A percentile compares a stretch with the other conserved stretches of the same genome.
These are phyloP conservation scores for Fusarium dlaminii DNA, from an alignment of 2,329 filamentous ascomycete genomes.

Conservation along the genomic window DNA sequence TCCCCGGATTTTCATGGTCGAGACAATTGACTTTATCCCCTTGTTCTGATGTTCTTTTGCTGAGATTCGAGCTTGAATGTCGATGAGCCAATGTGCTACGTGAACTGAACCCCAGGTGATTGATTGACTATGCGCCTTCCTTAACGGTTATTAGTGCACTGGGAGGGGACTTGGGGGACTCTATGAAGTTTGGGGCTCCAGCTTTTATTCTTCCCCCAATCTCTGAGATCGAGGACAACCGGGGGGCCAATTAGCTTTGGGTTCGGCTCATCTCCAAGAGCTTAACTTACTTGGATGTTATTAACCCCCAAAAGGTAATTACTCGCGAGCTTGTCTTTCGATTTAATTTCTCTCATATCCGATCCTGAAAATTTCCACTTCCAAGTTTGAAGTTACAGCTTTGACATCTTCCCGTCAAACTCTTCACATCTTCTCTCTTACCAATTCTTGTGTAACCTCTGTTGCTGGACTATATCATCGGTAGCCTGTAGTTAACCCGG, in stretches of 20 bases:
- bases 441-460: conserved; percentile 24
- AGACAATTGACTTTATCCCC: conserved; percentile 21
- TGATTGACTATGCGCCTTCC: conserved; percentile 28
- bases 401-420: not conserved
- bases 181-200: conserved; percentile 19
- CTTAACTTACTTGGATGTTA: not conserved
- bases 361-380: not conserved
- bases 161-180: not conserved
- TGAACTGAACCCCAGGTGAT: conserved; percentile 23
- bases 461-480: conserved; percentile 26
- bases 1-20: conserved; percentile 35
- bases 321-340: not conserved
- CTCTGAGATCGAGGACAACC: conserved; percentile 12
- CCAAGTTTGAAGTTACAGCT: not conserved
- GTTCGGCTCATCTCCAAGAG: not conserved
- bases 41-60: not conserved
- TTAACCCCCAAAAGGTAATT: not conserved
- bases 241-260: not conserved
- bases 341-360: not conserved
- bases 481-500: conserved; percentile 13
- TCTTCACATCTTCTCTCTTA: not conserved
- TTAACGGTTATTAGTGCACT: conserved; percentile 15
- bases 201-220: conserved; percentile 18
- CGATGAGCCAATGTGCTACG: not conserved
- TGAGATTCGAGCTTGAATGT: conserved; percentile 5